These are phyloP conservation scores for Aspergillus vadensis DNA, from an alignment of 2,329 filamentous ascomycete genomes.

Conservation along the genomic window DNA sequence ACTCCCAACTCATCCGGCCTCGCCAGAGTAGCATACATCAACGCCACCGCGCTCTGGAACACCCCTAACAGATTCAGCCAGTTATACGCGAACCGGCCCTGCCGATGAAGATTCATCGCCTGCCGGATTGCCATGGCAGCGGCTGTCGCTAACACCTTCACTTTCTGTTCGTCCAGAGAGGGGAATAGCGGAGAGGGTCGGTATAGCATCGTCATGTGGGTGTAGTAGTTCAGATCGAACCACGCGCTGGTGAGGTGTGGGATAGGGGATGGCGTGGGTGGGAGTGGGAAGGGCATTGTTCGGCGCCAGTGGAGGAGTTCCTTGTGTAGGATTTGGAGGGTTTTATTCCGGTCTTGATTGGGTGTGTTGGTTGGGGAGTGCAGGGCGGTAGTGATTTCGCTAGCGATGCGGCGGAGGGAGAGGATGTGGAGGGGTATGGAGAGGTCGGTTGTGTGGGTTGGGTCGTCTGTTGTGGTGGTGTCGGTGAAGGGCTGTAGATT, in stretches of 20 bases:
- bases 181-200: slow-evolving; percentile 49
- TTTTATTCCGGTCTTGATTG: slow-evolving; percentile 32
- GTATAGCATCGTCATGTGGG: slow-evolving; percentile 49
- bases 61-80: slow-evolving; percentile 47
- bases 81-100: slow-evolving; percentile 47
- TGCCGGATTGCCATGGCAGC: slow-evolving; percentile 49
- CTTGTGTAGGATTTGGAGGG: slow-evolving; percentile 41
- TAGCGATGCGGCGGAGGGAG: slow-evolving; percentile 44
- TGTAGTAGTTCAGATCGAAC: slow-evolving; percentile 55
- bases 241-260: slow-evolving; percentile 49
- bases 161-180: slow-evolving; percentile 35
- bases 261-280: slow-evolving; percentile 42
- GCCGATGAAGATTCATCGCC: slow-evolving; percentile 41
- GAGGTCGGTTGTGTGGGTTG: slow-evolving; percentile 40
- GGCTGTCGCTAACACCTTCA: slow-evolving; percentile 44
- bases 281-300: slow-evolving; percentile 49
- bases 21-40: slow-evolving; percentile 49
- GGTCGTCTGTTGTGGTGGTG: slow-evolving; percentile 31
- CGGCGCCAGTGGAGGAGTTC: slow-evolving; percentile 50
- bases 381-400: slow-evolving; percentile 44
- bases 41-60: slow-evolving; percentile 47
- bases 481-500: slow-evolving; percentile 40
- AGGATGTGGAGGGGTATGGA: slow-evolving; percentile 49
- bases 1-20: slow-evolving; percentile 34
- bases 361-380: slow-evolving; percentile 31